Evolutionary conservation across 371 early-diverging fungal species (phyloP).

Genomic region (Quaeritorhiza haematococci): DNA sequence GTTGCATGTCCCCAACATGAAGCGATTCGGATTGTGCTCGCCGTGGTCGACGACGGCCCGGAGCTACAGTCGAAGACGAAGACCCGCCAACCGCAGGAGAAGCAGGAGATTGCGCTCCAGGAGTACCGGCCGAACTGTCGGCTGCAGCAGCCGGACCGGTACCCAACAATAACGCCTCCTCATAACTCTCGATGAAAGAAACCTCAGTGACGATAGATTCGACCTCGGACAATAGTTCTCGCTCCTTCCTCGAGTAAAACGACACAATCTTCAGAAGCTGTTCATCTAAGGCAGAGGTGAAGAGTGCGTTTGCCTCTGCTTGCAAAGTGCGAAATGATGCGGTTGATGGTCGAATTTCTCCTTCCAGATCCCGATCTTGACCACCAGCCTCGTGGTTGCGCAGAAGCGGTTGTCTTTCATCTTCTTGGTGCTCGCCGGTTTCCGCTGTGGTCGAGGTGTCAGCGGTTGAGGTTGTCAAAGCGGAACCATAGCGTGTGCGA

Average conservation of each 20-base stretch:
- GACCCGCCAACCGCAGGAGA: too few species aligned
- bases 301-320: conserved; percentile 26
- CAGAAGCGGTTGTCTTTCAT: conserved; percentile 7
- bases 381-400: neutral
- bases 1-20: too few species aligned
- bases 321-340: neutral
- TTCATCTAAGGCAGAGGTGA: conserved; percentile 49
- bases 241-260: conserved; percentile 81
- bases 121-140: too few species aligned
- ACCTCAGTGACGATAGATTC: too few species aligned
- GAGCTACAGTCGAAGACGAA: too few species aligned
- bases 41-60: too few species aligned
- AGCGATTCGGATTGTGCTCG: too few species aligned
- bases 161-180: too few species aligned
- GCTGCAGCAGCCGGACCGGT: too few species aligned
- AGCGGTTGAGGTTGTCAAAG: neutral
- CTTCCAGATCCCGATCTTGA: neutral
- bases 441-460: neutral
- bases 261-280: conserved; percentile 72
- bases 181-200: too few species aligned
- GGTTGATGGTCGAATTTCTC: neutral
- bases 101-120: too few species aligned
- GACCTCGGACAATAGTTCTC: conserved; percentile 63
- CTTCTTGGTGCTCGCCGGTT: neutral
- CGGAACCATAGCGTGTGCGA: conserved; percentile 14